Conservation (phyloP, 305 asterid species). For the Rubia tinctorum region DNA sequence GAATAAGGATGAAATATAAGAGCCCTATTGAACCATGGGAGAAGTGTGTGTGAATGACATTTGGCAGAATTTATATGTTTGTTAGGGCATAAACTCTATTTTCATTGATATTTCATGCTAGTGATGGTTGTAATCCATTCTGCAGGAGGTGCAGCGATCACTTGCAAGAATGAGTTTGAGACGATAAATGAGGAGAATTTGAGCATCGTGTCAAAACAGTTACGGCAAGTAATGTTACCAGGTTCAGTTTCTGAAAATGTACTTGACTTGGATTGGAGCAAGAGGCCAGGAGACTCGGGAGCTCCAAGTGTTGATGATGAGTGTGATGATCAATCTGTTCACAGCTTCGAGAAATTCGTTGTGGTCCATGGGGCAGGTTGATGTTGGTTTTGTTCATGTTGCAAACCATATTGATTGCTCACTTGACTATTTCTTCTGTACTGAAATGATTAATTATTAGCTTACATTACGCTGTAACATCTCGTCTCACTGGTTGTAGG, state of each 20-base stretch:
- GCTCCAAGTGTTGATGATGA: slow-evolving; percentile 35
- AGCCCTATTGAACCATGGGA: too few species aligned
- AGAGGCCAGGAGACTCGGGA: slow-evolving; percentile 59
- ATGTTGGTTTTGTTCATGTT: slow-evolving; percentile 1
- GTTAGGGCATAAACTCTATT: not conserved
- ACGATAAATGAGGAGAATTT: slow-evolving; percentile 69
- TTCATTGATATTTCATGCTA: not conserved
- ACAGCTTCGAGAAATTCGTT: slow-evolving; percentile 45
- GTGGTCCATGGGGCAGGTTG: slow-evolving; percentile 98
- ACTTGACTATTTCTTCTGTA: not conserved
- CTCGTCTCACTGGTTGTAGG: slow-evolving; percentile 39
- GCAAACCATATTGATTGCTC: not conserved
- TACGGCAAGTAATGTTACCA: slow-evolving; percentile 58
- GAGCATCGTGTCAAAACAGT: slow-evolving; percentile 59
- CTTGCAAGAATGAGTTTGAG: slow-evolving; percentile 81
- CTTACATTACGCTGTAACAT: not conserved
- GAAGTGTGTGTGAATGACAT: not conserved
- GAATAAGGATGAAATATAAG: not conserved
- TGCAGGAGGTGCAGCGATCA: slow-evolving; percentile 93
- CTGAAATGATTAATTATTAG: not conserved
- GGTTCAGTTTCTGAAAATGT: slow-evolving; percentile 34
- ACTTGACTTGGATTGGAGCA: slow-evolving; percentile 94
- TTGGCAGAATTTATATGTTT: slow-evolving; percentile 1
- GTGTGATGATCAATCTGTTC: slow-evolving; percentile 36
- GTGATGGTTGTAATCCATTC: slow-evolving; percentile 7